Conservation (phyloP, 306 rosid genomes). For the Cucurbita argyrosperma region DNA sequence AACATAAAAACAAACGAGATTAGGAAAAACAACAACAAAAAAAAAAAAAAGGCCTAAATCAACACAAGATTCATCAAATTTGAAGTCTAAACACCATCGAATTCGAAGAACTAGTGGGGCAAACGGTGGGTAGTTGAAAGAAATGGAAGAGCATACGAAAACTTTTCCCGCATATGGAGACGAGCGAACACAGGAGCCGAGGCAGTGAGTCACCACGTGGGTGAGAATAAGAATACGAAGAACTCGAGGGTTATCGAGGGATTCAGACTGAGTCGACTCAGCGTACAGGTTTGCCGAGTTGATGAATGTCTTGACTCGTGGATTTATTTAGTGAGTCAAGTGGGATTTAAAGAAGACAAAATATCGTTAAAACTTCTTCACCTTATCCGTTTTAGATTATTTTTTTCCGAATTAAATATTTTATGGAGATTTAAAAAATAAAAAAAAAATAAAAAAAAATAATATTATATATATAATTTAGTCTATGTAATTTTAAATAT, state of each 20-base stretch:
- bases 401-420: too few species aligned
- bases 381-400: neutral
- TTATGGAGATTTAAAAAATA: too few species aligned
- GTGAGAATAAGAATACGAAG: neutral
- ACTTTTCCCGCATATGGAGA: neutral
- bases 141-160: neutral
- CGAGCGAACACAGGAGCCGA: neutral
- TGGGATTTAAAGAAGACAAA: neutral
- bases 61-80: neutral
- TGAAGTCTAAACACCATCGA: neutral
- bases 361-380: neutral
- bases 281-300: neutral
- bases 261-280: neutral
- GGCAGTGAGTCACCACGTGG: constrained; percentile 4
- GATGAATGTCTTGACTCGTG: neutral
- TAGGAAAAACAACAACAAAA: neutral
- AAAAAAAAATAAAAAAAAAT: too few species aligned
- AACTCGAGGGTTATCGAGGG: neutral
- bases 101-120: neutral
- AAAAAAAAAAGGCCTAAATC: neutral
- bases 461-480: too few species aligned
- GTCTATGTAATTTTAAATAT: too few species aligned
- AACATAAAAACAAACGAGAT: neutral
- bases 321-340: neutral
- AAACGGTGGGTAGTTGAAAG: neutral